Conservation (phyloP, 345 rosid genomes). For the Pugionium dolabratum region DNA sequence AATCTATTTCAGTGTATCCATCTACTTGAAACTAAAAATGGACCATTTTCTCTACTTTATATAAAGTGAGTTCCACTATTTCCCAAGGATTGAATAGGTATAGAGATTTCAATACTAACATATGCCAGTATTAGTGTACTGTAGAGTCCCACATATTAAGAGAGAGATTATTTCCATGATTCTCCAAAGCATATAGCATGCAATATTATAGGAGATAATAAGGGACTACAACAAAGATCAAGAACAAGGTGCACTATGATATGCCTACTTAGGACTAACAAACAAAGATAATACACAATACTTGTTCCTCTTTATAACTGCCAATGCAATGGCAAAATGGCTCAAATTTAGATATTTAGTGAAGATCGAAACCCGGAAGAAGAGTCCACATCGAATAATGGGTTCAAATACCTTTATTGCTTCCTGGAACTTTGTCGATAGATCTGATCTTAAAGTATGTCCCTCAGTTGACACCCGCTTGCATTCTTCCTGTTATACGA, state of each 20-base stretch:
- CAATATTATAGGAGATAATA: conserved; percentile 4
- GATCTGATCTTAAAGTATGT: conserved; percentile 78
- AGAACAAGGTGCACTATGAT: conserved; percentile 6
- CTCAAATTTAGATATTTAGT: neutral
- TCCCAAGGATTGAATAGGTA: conserved; percentile 7
- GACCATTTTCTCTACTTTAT: neutral
- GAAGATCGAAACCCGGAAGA: neutral
- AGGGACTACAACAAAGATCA: conserved; percentile 6
- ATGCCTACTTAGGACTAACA: neutral
- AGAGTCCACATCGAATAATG: neutral
- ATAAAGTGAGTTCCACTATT: neutral
- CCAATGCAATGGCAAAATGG: neutral
- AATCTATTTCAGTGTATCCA: neutral
- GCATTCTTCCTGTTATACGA: conserved; percentile 79
- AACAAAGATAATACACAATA: neutral
- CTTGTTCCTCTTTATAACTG: neutral
- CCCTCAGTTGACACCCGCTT: conserved; percentile 86
- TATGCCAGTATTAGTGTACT: neutral
- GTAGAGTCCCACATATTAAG: conserved; percentile 7
- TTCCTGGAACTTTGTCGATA: conserved; percentile 88
- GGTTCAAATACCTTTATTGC: conserved; percentile 71
- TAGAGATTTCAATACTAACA: neutral
- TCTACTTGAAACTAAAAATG: neutral
- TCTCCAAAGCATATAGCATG: neutral
- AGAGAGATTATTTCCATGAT: neutral